Conservation (phyloP, 345 rosid genomes). For the Populus davidiana region DNA sequence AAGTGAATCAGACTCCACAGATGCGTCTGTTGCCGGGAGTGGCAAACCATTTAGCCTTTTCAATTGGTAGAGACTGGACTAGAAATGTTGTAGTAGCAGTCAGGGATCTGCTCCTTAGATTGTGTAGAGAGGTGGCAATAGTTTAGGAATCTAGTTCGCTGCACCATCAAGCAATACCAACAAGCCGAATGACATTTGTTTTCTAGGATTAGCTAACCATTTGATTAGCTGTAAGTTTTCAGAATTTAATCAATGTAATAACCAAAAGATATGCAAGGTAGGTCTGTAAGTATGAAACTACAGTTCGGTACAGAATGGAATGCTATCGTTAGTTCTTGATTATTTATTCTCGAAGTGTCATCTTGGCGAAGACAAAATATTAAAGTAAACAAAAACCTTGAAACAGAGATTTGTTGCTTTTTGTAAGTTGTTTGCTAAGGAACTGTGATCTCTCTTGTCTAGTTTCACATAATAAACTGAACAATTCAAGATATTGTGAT, state of each 20-base stretch:
- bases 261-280: neutral
- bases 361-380: too few relatives aligned
- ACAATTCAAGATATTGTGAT: too few relatives aligned
- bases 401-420: too few relatives aligned
- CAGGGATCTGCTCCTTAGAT: neutral
- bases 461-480: too few relatives aligned
- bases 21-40: conserved; percentile 32
- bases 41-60: conserved; percentile 35
- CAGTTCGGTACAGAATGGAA: neutral
- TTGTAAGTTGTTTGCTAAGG: too few relatives aligned
- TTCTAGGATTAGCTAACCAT: neutral
- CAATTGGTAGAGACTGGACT: conserved; percentile 26
- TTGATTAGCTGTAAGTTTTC: neutral
- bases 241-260: neutral
- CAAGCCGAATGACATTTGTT: neutral
- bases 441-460: too few relatives aligned
- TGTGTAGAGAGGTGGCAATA: neutral
- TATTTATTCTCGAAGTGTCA: too few relatives aligned
- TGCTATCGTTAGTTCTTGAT: neutral
- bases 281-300: neutral
- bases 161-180: neutral
- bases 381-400: too few relatives aligned
- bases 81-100: neutral
- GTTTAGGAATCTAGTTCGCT: neutral
- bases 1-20: conserved; percentile 65